Evolutionary conservation across 2,329 filamentous ascomycete species (phyloP).

Genomic region (Diplocarpon mali): DNA sequence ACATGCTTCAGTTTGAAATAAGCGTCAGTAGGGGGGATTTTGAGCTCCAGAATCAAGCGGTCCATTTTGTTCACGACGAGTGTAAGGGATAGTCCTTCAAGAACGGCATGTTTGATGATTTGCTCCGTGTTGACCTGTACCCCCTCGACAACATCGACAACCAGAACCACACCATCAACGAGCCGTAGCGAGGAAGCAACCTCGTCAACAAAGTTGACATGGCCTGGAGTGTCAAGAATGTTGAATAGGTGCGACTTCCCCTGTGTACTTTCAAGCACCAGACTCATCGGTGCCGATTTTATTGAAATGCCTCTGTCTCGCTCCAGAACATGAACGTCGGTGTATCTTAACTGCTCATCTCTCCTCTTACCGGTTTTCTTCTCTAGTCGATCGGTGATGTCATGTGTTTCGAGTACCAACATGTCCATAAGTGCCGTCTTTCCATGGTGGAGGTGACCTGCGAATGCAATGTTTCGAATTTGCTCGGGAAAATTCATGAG

Average conservation of each 20-base stretch:
- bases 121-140: constrained; percentile 97
- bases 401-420: constrained; percentile 90
- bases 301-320: constrained; percentile 82
- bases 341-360: constrained; percentile 89
- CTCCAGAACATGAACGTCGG: constrained; percentile 82
- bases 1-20: constrained; percentile 99
- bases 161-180: constrained; percentile 82
- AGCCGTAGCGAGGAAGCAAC: constrained; percentile 79
- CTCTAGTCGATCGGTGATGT: constrained; percentile 68
- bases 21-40: constrained; percentile 85
- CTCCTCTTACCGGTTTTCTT: constrained; percentile 69
- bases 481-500: constrained; percentile 94
- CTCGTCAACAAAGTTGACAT: constrained; percentile 98
- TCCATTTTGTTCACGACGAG: constrained; percentile 97
- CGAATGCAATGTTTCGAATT: constrained; percentile 83
- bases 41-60: constrained; percentile 83
- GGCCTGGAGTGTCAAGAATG: constrained; percentile 89
- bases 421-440: constrained; percentile 99
- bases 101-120: constrained; percentile 88
- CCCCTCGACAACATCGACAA: constrained; percentile 96
- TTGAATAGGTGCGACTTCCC: constrained; percentile 95
- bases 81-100: constrained; percentile 80
- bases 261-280: constrained; percentile 77
- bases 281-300: constrained; percentile 88
- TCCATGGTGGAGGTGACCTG: constrained; percentile 89